phyloP scores from a whole-genome alignment of 176 grass and related monocot genomes.

The Carex scoparia region DNA sequence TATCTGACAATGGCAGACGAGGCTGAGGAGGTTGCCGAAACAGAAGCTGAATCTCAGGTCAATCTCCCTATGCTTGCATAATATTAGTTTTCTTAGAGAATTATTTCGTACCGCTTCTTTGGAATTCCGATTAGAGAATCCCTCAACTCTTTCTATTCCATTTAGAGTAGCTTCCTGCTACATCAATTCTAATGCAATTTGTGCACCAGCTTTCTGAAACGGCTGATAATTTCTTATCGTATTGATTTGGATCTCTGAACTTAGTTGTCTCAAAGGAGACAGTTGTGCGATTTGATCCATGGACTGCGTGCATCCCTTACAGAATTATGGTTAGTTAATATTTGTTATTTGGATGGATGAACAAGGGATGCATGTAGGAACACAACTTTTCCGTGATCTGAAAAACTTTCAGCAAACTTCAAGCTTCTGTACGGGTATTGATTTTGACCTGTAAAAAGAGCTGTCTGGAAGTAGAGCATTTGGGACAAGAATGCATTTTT shows the following conservation, averaged over 20 bases:
- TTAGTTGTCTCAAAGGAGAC: conserved; percentile 1
- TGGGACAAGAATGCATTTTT: background rate
- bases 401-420: background rate
- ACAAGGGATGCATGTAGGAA: background rate
- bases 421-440: background rate
- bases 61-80: background rate
- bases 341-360: background rate
- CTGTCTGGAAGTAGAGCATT: background rate
- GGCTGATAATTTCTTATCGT: background rate
- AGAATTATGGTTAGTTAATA: background rate
- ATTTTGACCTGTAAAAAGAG: background rate
- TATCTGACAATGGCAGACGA: conserved; percentile 16
- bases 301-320: background rate
- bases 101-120: background rate
- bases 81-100: conserved; percentile 5
- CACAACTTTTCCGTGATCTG: background rate
- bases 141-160: background rate
- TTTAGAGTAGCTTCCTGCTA: background rate
- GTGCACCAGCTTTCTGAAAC: background rate
- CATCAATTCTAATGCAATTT: background rate
- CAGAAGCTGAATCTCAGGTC: conserved; percentile 57
- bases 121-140: background rate
- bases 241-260: conserved; percentile 15
- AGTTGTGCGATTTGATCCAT: background rate
- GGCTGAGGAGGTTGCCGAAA: conserved; percentile 47